Evolutionary conservation across 2,329 filamentous ascomycete genomes (phyloP), one percentile per base, ranked within the genome.

Genomic region (Talaromyces sp.): DNA sequence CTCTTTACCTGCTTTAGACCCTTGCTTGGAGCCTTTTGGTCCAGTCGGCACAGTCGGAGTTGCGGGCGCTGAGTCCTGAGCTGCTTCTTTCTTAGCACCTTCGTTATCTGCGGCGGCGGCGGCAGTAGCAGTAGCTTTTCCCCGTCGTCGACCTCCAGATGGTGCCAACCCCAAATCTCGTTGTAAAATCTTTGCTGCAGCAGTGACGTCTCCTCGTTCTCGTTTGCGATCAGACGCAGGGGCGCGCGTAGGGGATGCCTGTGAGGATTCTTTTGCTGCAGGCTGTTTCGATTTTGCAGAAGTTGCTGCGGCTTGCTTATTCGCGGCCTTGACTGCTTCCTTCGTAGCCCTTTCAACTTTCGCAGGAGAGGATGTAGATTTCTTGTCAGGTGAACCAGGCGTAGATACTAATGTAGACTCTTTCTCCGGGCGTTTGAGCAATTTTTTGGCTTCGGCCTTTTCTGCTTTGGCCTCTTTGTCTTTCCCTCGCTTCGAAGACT

Each of bases 321-420:
- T 85, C 14, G 83, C 75, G 7, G 81, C 79, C 66, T 86, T 88
- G 55, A 84, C 79, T 17, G 83, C 81, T 62, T 88, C 87, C 64
- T 87, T 87, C 3, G 81, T 78, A 3, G 79, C 77, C 71, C 85
- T 90, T 31, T 88, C 85, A 1, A 74, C 65, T 60, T 71, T 75
- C 10, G 66, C 62, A 1, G 53, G 31, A 51, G 21, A 19, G 6
- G 38, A 32, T 2, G 27, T 24, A 9, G 41, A 26, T 60, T 74
- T 77, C 67, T 75, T 77, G 46, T 75, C 66, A 5, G 26, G 56
- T 41, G 60, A 58, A 11, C 52, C 63, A 55, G 46, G 73, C 29
- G 63, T 64, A 41, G 73, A 57, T 21, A 68, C 61, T n/a, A 67
- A 35, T 1, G 67, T 50, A 2, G 57, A 35, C 29, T 74, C 71